Evolutionary conservation across 2,329 filamentous ascomycete species (phyloP).

Genomic region (Botrytis hyacinthi): DNA sequence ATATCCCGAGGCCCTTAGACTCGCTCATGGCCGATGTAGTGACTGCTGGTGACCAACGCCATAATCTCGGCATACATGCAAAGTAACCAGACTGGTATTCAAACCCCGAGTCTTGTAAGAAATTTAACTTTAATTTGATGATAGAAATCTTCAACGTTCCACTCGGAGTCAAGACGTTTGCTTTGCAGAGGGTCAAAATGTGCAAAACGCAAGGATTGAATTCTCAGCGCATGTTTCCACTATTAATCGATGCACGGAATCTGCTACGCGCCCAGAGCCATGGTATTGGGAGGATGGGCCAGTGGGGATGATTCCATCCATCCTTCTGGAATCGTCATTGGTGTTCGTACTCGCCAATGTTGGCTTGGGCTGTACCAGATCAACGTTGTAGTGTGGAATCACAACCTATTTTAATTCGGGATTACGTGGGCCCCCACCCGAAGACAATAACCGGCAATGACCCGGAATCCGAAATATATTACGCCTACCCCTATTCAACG

Average conservation of each 20-base stretch:
- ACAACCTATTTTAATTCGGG: background rate
- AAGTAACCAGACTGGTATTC: background rate
- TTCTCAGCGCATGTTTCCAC: background rate
- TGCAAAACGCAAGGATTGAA: conserved; percentile 2
- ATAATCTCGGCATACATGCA: background rate
- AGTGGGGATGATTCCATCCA: background rate
- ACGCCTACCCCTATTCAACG: background rate
- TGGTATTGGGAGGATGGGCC: background rate
- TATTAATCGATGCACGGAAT: background rate
- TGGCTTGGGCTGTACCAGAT: background rate
- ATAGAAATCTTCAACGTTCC: background rate
- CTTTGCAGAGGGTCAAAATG: background rate
- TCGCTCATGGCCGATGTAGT: background rate
- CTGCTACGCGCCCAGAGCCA: background rate
- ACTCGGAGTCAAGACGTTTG: background rate
- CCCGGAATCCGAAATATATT: background rate
- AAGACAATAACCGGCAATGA: background rate
- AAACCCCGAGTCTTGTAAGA: background rate
- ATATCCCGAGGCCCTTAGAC: background rate
- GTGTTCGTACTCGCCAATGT: background rate
- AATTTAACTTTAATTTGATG: background rate
- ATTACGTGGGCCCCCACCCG: background rate
- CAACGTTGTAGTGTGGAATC: background rate
- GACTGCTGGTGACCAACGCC: too few species aligned
- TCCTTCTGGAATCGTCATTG: background rate